Evolutionary conservation across 1,284 basidiomycete species (phyloP), one percentile per base, ranked within the genome.

Genomic region (Trametes versicolor): DNA sequence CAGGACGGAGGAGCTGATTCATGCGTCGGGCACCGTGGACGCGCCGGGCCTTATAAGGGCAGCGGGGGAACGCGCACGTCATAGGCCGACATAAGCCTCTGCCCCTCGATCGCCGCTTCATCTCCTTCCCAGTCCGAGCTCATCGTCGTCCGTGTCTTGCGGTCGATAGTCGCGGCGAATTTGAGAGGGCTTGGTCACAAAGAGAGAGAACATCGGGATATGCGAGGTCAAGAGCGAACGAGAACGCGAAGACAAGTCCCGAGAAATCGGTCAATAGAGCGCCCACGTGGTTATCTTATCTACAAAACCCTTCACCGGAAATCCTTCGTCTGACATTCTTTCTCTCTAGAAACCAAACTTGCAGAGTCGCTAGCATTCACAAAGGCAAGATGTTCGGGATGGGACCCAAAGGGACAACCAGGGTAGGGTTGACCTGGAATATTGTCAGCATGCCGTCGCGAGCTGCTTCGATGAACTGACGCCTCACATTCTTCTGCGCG

Each of bases 381-480:
- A 95, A 76, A 5, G 91, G 86, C 74, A 89, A 83, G 65, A 96
- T 89, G 71, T 88, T 74, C 1, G 89, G 89, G 56, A 87, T 78
- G 0, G 94, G 94, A 0, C 94, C 94, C 9, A 84, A 78, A 8
- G 95, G 90, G 3, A 96, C 88, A 69, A 97, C 80, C 45, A 90
- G 84, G 48, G 77, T 75, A 1, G 86, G 86, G 74, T 88, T 88
- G 72, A 87, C 81, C 76, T 87, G 13, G 0, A 19, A 2, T 6
- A 7, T 15, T 23, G 29, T 21, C 15, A 54, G 57, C 5, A 2
- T 4, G 15, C 8, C 29, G 17, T 27, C 91, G 89, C 27, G 88
- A 90, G 88, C 88, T 92, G 71, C 4, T 2, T 2, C 15, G n/a
- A 7, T 2, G 2, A 19, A 4, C 41, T 17, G 3, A 17, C 15